Evolutionary conservation across 805 yeast species (phyloP).

Genomic region (Ogataea sp.): DNA sequence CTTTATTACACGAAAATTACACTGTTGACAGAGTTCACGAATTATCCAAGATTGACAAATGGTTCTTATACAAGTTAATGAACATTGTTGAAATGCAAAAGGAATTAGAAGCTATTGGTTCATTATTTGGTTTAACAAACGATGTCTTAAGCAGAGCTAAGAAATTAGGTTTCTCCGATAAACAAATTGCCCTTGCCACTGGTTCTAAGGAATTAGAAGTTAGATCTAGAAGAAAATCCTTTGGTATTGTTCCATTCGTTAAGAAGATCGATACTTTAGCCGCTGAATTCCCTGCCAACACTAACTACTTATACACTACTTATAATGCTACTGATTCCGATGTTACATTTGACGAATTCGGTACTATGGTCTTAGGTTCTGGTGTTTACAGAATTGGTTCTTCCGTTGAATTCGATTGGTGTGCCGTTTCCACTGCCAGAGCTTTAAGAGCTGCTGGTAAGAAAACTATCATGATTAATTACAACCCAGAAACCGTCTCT

Average conservation of each 20-base stretch:
- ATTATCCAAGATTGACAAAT: conserved; percentile 84
- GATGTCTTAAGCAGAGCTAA: conserved; percentile 75
- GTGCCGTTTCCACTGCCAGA: conserved; percentile 96
- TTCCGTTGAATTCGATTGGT: conserved; percentile 98
- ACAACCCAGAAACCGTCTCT: conserved; percentile 97
- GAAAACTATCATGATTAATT: conserved; percentile 92
- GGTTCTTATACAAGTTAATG: conserved; percentile 91
- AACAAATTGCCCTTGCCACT: conserved; percentile 78
- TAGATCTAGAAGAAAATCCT: conserved; percentile 71
- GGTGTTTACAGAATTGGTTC: conserved; percentile 99
- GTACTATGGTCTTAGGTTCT: conserved; percentile 94
- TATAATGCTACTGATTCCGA: conserved; percentile 87
- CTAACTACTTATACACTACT: conserved; percentile 93
- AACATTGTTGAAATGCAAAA: conserved; percentile 88
- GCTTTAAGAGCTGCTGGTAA: conserved; percentile 82
- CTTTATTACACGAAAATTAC: conserved; percentile 84
- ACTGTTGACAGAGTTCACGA: conserved; percentile 90
- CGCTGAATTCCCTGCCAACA: conserved; percentile 97
- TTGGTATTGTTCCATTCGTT: conserved; percentile 83
- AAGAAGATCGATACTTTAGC: conserved; percentile 96
- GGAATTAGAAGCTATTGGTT: conserved; percentile 59
- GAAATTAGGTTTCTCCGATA: conserved; percentile 91
- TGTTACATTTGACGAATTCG: conserved; percentile 78
- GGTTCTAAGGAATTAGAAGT: conserved; percentile 71
- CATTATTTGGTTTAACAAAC: conserved; percentile 50